Evolutionary conservation across 345 rosid species (phyloP).

Genomic region (Corchorus olitorius): DNA sequence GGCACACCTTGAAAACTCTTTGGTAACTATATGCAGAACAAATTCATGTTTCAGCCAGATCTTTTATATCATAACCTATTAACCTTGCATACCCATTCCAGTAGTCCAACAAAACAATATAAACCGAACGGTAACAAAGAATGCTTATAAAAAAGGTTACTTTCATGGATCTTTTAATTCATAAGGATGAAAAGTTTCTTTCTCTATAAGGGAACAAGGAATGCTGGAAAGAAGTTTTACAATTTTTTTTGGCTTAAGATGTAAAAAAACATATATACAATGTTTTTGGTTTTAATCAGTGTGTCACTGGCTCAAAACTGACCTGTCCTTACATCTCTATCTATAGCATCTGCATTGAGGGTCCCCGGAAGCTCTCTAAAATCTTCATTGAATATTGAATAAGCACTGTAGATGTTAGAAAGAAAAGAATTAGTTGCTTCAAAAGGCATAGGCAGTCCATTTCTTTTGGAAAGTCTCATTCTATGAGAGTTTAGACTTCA

Average conservation of each 20-base stretch:
- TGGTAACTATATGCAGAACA: background rate
- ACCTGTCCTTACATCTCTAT: slow-evolving; percentile 77
- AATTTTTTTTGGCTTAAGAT: background rate
- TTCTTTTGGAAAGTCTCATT: background rate
- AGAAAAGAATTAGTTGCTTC: background rate
- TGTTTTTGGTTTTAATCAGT: background rate
- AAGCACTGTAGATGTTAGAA: slow-evolving; percentile 53
- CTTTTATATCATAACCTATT: background rate
- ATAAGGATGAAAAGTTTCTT: background rate
- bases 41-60: background rate
- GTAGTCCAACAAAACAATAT: background rate
- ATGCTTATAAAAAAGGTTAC: background rate
- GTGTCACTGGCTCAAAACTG: slow-evolving; percentile 48
- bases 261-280: slow-evolving; percentile 3
- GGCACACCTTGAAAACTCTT: background rate
- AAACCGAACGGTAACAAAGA: background rate
- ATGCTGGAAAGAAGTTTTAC: background rate
- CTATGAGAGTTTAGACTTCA: background rate
- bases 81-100: background rate
- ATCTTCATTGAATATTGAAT: slow-evolving; percentile 88
- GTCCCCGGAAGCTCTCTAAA: slow-evolving; percentile 96
- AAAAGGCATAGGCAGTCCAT: background rate
- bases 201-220: background rate
- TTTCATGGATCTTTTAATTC: background rate
- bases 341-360: slow-evolving; percentile 79